Base-by-base conservation (phyloP, 352 stramenopile species). In the Globisporangium lucens region DNA sequence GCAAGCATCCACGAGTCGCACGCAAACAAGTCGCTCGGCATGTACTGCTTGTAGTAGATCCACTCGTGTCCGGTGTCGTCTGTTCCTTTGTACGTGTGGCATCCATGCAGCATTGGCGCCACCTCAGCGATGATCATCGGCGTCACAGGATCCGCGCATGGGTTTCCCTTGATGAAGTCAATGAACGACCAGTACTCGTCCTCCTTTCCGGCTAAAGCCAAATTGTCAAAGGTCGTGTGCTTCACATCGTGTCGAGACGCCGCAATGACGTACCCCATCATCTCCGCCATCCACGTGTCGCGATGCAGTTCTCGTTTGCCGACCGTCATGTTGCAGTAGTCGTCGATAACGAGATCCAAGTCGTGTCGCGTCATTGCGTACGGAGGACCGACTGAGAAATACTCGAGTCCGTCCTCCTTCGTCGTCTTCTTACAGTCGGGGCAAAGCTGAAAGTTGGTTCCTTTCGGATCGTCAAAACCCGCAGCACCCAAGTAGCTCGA, bases 1-100 rank as follows among this genome's bases (percentile, higher is more conserved):
- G 83, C 76, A 53, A 95, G 68, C 29, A 93, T 66, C 85, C 85
- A 95, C 63, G 86, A 80, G 61, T 95, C 85, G 59, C 87, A 95
- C 24, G 82, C 69, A 60, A 95, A 93, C 36, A 93, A 33, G 36
- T 95, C 76, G 41, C 82, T 75, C 9, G 87, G 87, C 68, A 95
- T 78, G 35, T 88, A 71, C 41, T 79, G 67, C 65, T 80, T 80
- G 75, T 89, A 81, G 66, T 84, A 91, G 3, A 87, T 65, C 87
- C 85, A 93, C 57, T 86, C 75, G 20, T 79, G 66, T 1, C 74
- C 78, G 2, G 68, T 68, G n/a, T 75, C 74, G 61, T 90, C 85
- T 0, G 74, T 72, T 2, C 66, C 69, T 22, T 78, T 74, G 68
- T 81, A 90, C 29, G 69, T 68, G 36, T 78, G 77, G 35, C 69